These are phyloP conservation scores for Parathielavia hyrcaniae DNA, from an alignment of 495 filamentous ascomycete genomes.

Conservation along the genomic window DNA sequence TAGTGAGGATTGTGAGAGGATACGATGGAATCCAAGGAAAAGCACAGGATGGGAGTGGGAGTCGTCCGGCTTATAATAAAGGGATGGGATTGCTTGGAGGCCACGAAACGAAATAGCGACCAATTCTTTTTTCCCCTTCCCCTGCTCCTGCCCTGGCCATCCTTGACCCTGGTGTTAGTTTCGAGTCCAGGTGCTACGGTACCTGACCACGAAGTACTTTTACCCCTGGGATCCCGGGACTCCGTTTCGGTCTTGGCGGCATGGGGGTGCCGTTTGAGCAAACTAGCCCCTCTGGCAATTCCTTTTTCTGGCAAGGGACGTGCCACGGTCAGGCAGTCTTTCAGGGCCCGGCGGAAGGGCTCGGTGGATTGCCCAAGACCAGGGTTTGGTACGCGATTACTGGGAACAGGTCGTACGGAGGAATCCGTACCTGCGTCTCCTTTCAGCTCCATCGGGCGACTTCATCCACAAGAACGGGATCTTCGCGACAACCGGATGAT, in stretches of 20 bases:
- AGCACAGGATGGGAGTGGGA: conserved; percentile 26
- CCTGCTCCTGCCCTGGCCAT: conserved; percentile 10
- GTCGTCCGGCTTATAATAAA: conserved; percentile 29
- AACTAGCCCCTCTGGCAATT: conserved; percentile 4
- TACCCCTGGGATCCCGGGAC: conserved; percentile 15
- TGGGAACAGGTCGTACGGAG: too few relatives aligned
- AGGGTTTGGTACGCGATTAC: conserved; percentile 9
- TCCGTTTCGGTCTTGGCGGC: conserved; percentile 25
- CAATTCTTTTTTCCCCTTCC: conserved; percentile 21
- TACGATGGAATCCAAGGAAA: conserved; percentile 31
- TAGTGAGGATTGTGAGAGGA: conserved; percentile 17
- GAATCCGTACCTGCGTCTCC: neutral
- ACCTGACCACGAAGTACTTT: conserved; percentile 24
- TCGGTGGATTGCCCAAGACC: conserved; percentile 26
- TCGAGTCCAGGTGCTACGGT: conserved; percentile 27
- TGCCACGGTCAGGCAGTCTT: conserved; percentile 18
- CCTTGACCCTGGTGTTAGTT: conserved; percentile 24
- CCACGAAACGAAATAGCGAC: conserved; percentile 27
- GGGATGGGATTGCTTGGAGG: conserved; percentile 26
- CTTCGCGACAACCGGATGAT: conserved; percentile 18
- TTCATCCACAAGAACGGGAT: too few relatives aligned
- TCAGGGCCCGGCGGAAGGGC: conserved; percentile 23
- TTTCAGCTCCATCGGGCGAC: conserved; percentile 11
- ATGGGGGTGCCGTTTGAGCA: conserved; percentile 16
- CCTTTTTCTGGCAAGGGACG: conserved; percentile 17